These are phyloP conservation scores for Fraxinus anomala DNA, from an alignment of 257 asterid species.

Conservation along the genomic window DNA sequence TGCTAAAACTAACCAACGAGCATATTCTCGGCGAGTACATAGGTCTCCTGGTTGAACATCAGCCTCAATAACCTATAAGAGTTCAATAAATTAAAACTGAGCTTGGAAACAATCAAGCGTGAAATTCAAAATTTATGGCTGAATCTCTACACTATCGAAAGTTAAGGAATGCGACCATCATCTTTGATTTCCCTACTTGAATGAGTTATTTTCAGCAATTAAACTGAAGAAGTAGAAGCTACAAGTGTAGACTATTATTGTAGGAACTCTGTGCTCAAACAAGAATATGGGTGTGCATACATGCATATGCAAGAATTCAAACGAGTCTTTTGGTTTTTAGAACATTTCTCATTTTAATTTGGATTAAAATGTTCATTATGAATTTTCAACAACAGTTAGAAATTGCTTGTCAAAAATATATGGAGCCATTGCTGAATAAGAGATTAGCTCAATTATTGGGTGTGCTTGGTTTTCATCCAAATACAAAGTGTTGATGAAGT, in stretches of 20 bases:
- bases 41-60: slow-evolving; percentile 94
- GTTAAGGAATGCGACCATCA: not conserved
- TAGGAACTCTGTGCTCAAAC: not conserved
- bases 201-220: slow-evolving; percentile 18
- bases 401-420: no score
- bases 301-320: slow-evolving; percentile 7
- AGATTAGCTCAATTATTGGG: no score
- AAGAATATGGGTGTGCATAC: not conserved
- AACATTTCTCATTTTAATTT: not conserved
- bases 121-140: not conserved
- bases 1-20: slow-evolving; percentile 94
- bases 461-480: no score
- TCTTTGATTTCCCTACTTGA: slow-evolving; percentile 6
- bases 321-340: not conserved
- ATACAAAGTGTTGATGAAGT: no score
- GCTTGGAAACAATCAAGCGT: slow-evolving; percentile 15
- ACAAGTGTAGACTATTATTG: slow-evolving; percentile 14
- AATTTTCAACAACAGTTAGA: not conserved
- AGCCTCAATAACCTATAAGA: slow-evolving; percentile 76
- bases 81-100: slow-evolving; percentile 13
- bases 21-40: slow-evolving; percentile 96
- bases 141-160: slow-evolving; percentile 19
- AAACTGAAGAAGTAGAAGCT: slow-evolving; percentile 13
- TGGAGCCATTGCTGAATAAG: no score
- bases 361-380: not conserved